Percentiles rank a stretch among this genome's conserved stretches.
Evolutionary conservation across 2,329 filamentous ascomycete genomes (phyloP).

Genomic region (Stemphylium lycopersici): DNA sequence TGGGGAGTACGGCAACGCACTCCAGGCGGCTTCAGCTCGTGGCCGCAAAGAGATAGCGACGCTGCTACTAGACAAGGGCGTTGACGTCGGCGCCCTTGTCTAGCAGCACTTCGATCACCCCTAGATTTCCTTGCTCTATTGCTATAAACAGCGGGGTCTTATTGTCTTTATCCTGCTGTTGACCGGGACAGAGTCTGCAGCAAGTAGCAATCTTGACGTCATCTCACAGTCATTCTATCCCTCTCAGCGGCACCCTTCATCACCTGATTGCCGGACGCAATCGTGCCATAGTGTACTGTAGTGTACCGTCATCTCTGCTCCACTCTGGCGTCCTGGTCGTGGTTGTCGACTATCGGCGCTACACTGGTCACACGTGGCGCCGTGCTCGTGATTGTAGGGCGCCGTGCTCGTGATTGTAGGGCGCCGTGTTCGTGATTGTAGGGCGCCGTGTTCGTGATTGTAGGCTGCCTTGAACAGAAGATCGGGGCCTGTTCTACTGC

Average conservation of each 20-base stretch:
- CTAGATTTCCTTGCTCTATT: no score
- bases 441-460: constrained; percentile 15
- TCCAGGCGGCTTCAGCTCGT: no score
- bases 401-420: constrained; percentile 20
- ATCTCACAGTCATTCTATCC: no score
- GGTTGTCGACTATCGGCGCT: not conserved
- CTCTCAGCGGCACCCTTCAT: constrained; percentile 49
- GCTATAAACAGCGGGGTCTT: no score
- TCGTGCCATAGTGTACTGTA: constrained; percentile 49
- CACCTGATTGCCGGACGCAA: constrained; percentile 52
- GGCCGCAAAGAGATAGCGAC: no score
- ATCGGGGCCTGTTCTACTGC: constrained; percentile 14
- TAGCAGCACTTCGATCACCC: no score
- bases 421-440: constrained; percentile 22
- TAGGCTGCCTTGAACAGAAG: constrained; percentile 24
- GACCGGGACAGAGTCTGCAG: no score
- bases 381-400: constrained; percentile 20
- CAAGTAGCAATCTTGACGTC: no score
- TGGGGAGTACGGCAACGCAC: no score
- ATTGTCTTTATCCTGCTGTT: no score
- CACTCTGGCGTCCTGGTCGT: constrained; percentile 10
- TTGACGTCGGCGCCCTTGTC: no score
- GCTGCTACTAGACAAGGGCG: no score
- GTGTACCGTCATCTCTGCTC: constrained; percentile 38
- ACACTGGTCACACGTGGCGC: constrained; percentile 15